Evolutionary conservation across 192 early-diverging fungal genomes (phyloP).

Genomic region (Rhizoclosmatium globosum): DNA sequence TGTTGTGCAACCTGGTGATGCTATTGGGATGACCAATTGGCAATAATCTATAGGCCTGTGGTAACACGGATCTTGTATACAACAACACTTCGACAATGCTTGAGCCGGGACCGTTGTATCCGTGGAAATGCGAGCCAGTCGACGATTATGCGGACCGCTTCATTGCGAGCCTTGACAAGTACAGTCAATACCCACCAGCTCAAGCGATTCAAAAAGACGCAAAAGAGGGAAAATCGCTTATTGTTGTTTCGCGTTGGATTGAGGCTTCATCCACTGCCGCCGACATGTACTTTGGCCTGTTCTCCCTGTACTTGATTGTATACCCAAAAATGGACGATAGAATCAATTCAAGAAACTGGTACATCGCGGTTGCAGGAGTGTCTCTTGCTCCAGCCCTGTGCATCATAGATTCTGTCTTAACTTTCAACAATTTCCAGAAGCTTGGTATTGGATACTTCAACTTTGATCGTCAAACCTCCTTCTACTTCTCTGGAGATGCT

Average conservation of each 20-base stretch:
- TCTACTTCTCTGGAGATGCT: background rate
- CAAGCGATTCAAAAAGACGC: background rate
- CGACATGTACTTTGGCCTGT: background rate
- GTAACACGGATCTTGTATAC: background rate
- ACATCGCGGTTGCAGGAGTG: background rate
- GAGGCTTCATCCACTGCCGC: background rate
- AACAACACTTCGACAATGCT: background rate
- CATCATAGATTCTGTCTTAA: background rate
- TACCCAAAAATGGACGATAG: background rate
- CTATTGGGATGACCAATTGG: background rate
- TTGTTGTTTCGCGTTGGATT: background rate
- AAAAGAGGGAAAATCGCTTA: background rate
- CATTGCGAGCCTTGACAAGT: background rate
- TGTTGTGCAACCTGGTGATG: background rate
- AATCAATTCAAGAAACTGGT: background rate
- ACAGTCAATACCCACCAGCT: background rate
- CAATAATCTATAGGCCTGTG: background rate
- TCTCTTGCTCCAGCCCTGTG: background rate
- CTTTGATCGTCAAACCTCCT: background rate
- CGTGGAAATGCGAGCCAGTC: background rate
- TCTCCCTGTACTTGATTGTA: background rate
- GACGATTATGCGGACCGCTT: background rate
- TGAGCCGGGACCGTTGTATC: background rate
- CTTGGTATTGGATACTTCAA: conserved; percentile 1
- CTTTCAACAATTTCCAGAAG: background rate